Conservation (phyloP, 805 yeast genomes). For the Cyberlindnera samutprakarnensis region DNA sequence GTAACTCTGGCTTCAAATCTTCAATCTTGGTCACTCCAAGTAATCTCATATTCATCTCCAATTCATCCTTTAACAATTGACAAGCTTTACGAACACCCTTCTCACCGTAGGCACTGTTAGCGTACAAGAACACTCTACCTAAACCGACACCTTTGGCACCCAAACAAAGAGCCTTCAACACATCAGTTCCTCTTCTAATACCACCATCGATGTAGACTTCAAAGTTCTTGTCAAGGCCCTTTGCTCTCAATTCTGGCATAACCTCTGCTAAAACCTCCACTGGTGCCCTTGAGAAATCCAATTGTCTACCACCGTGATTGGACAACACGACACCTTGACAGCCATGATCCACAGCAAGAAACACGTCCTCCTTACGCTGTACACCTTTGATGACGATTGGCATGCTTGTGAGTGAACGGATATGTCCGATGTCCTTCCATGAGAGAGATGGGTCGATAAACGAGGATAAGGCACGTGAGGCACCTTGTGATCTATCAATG, state of each 20-base stretch:
- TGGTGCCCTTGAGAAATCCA: slow-evolving; percentile 77
- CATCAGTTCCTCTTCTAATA: slow-evolving; percentile 59
- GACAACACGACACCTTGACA: slow-evolving; percentile 75
- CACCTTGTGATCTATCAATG: slow-evolving; percentile 70
- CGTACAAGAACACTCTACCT: slow-evolving; percentile 61
- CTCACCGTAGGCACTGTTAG: slow-evolving; percentile 57
- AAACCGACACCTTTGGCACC: slow-evolving; percentile 70
- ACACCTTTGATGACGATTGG: slow-evolving; percentile 78
- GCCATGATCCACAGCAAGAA: slow-evolving; percentile 65
- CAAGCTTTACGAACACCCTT: slow-evolving; percentile 55
- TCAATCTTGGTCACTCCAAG: slow-evolving; percentile 60
- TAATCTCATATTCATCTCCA: slow-evolving; percentile 72
- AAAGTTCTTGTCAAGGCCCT: slow-evolving; percentile 39
- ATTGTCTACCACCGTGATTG: slow-evolving; percentile 87
- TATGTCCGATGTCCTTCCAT: slow-evolving; percentile 59
- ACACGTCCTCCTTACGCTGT: slow-evolving; percentile 75
- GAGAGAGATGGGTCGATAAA: slow-evolving; percentile 67
- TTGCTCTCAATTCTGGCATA: slow-evolving; percentile 41
- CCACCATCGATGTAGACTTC: slow-evolving; percentile 66
- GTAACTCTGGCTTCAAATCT: slow-evolving; percentile 50
- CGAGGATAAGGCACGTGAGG: slow-evolving; percentile 78
- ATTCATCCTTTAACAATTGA: slow-evolving; percentile 58
- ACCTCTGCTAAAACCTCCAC: slow-evolving; percentile 69
- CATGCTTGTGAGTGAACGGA: slow-evolving; percentile 47
- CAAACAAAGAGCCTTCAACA: slow-evolving; percentile 56